Conservation (phyloP, 108 stramenopile genomes). For the Pseudonitzschia multiseries region DNA sequence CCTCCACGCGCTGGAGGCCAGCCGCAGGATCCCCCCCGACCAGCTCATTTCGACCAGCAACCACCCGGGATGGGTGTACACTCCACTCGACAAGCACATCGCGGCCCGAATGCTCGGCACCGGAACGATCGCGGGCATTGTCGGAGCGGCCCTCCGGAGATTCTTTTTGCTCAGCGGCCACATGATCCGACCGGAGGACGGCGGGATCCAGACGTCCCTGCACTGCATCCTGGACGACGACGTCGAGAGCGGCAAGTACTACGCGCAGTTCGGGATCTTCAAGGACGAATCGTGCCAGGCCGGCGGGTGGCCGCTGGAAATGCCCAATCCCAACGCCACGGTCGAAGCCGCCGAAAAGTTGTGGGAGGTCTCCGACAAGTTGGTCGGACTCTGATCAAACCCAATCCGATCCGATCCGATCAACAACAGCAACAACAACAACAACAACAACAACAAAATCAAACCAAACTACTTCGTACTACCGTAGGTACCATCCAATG, state of each 20-base stretch:
- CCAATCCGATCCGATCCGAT: background rate
- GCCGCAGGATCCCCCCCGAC: constrained; percentile 22
- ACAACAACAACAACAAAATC: too few species aligned
- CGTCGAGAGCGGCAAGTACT: constrained; percentile 32
- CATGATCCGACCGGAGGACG: constrained; percentile 27
- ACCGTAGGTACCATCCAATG: too few species aligned
- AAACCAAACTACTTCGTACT: too few species aligned
- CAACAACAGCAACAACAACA: too few species aligned
- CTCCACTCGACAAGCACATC: constrained; percentile 18
- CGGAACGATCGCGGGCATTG: background rate
- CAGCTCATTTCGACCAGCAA: constrained; percentile 30
- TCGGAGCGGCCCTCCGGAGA: background rate
- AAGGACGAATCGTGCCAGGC: constrained; percentile 11
- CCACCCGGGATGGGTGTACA: constrained; percentile 40
- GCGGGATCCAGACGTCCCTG: constrained; percentile 30
- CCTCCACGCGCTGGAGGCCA: constrained; percentile 29
- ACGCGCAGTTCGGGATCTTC: constrained; percentile 35
- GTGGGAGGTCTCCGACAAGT: constrained; percentile 35
- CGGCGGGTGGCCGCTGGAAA: constrained; percentile 34
- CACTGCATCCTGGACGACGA: constrained; percentile 30
- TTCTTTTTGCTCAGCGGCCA: constrained; percentile 23
- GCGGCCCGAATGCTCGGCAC: constrained; percentile 19
- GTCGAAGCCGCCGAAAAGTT: constrained; percentile 28
- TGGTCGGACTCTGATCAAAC: constrained; percentile 21
- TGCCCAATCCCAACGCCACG: constrained; percentile 27